A percentile compares a stretch with the other conserved stretches of the same genome.
phyloP scores from a whole-genome alignment of 306 rosid genomes.

The Cucurbita ficifolia region DNA sequence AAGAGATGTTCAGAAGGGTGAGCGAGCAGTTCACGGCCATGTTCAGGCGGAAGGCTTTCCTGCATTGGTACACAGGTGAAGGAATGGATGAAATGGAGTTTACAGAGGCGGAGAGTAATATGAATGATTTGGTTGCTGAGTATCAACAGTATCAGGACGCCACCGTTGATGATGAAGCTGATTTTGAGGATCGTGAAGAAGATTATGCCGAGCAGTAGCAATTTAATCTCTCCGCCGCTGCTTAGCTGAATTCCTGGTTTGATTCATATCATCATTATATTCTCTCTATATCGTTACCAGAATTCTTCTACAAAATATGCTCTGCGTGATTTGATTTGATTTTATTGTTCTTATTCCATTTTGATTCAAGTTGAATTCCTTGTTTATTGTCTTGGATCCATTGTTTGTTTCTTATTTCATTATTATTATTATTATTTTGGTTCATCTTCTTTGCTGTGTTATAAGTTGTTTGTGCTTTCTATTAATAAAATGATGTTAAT shows the following conservation, averaged over 20 bases:
- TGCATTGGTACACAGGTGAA: conserved; percentile 96
- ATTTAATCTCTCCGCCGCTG: neutral
- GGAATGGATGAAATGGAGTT: conserved; percentile 99
- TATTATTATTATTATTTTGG: neutral
- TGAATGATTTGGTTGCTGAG: conserved; percentile 89
- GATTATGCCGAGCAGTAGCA: conserved; percentile 13
- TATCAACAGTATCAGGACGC: conserved; percentile 95
- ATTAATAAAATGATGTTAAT: neutral
- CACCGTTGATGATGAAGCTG: conserved; percentile 65
- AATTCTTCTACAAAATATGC: neutral
- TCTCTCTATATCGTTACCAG: neutral
- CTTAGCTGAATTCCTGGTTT: neutral
- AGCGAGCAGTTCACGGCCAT: conserved; percentile 89
- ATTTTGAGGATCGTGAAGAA: conserved; percentile 50
- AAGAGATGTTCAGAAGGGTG: conserved; percentile 93
- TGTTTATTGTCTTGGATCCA: neutral
- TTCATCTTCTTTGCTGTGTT: conserved; percentile 8
- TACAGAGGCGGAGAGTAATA: conserved; percentile 86
- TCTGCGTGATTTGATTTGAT: neutral
- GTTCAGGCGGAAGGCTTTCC: conserved; percentile 84
- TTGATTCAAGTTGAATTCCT: conserved; percentile 3
- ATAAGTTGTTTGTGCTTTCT: conserved; percentile 13
- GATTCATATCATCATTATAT: neutral
- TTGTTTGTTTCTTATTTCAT: neutral
- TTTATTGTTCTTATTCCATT: neutral